Base-by-base conservation (phyloP, 2,329 filamentous ascomycete species). In the Xylaria sp. region DNA sequence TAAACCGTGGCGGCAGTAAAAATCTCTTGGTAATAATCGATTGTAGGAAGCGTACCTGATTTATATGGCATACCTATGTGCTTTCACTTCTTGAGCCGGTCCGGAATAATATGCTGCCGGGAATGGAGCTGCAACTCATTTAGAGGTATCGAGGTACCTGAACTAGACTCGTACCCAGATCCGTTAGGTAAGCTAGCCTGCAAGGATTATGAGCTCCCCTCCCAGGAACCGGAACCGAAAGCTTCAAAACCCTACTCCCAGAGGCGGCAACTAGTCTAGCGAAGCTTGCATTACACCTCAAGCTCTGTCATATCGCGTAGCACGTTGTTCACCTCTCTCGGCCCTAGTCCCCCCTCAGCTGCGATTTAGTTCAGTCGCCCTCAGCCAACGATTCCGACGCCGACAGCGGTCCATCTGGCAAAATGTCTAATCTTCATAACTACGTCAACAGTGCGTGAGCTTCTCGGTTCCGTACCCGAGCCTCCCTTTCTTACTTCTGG, bases 371-470 rank as follows among this genome's bases (percentile, higher is more conserved):
- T n/a, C 24, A 27, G 11, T 30, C 9, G 27, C 7, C 30, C 19
- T 32, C 21, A 51, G 30, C 48, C 42, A 9, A 56, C 50, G 30
- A 58, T 55, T 54, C 39, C 27, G 3, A 30, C 14, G n/a, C 47
- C n/a, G 12, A 9, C 56, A 11, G 14, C 51, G 47, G 32, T 21
- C 34, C 8, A n/a, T 32, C 2, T 62, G 48, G 48, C 72, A 76
- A 69, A 11, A 79, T 79, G 77, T 79, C 77, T 65, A 77, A 77
- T 64, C 75, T 79, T 53, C 67, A 73, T 21, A 67, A 48, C 55
- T 79, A 78, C 66, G 74, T 78, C 50, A 75, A 78, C 63, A 78
- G 78, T 79, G 71, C 72, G 77, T 73, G 47, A 21, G 53, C 21
- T 47, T 60, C 53, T 63, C 62, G 34, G 24, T 36, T 32, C 34